Conservation (phyloP, 495 filamentous ascomycete species). For the Penicillium manginii region DNA sequence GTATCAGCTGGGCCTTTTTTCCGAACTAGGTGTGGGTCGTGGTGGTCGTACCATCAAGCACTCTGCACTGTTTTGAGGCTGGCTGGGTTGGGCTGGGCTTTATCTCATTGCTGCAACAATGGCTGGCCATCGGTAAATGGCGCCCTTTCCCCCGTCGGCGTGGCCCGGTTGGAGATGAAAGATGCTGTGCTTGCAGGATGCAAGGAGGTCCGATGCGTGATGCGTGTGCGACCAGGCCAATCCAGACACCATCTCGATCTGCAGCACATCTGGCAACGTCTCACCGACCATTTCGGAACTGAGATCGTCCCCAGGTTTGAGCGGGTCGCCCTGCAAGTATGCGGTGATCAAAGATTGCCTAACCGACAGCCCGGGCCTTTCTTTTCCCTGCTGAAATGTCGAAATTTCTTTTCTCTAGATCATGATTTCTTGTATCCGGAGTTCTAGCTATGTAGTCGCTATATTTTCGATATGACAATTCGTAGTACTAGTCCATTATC, state of each 20-base stretch:
- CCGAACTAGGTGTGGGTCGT: conserved; percentile 4
- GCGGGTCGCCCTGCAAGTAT: conserved; percentile 6
- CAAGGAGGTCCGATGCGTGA: conserved; percentile 8
- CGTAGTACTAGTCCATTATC: too few relatives aligned
- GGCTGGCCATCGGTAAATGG: neutral
- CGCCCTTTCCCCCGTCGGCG: conserved; percentile 7
- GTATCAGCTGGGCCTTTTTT: neutral
- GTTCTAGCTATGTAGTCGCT: too few relatives aligned
- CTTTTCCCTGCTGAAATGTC: neutral
- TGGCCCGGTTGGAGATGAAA: conserved; percentile 7
- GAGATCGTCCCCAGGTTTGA: conserved; percentile 14
- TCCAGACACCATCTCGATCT: conserved; percentile 9
- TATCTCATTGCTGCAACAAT: neutral
- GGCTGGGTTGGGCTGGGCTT: too few relatives aligned
- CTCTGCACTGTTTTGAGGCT: neutral
- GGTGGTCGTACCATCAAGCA: conserved; percentile 9
- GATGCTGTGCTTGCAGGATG: conserved; percentile 10
- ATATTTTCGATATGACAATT: neutral
- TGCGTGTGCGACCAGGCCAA: neutral
- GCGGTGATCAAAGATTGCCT: conserved; percentile 11
- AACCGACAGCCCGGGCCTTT: neutral
- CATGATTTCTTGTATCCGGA: too few relatives aligned
- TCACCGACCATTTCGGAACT: conserved; percentile 16
- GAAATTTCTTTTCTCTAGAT: too few relatives aligned
- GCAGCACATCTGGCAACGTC: conserved; percentile 10